Evolutionary conservation across 2,329 filamentous ascomycete species (phyloP), one percentile per base, ranked within the genome.

Genomic region (Ampelomyces quisqualis): DNA sequence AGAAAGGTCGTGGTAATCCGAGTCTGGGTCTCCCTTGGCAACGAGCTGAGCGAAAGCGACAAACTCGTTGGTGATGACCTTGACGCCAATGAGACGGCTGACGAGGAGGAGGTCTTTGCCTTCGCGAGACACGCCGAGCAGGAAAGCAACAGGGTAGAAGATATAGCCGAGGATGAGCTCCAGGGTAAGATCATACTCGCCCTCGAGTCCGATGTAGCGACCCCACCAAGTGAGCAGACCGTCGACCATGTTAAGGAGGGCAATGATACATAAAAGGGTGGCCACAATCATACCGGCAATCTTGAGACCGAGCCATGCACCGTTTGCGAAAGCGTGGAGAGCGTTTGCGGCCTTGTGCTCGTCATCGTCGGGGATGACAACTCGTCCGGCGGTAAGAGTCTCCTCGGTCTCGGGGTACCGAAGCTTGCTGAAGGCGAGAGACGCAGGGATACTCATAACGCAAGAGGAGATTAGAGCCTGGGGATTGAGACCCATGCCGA

Each of bases 381-480:
- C 85, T 13, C 82, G 81, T 41, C 89, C 88, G 4, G 87, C 85
- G 0, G 90, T 95, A 23, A 95, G 75, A 0, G 88, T 87, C 69
- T 91, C 86, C 67, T 95, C 88, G 3, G 82, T 85, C 72, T 95
- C 90, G 2, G 90, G 90, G 67, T 86, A 95, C 42, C 90, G 85
- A 58, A 95, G 77, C 73, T 95, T 95, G 50, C 86, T 91, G 47
- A 93, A 84, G 35, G 90, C 90, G 10, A 96, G 77, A 3, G 89
- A 94, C 1, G 90, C 90, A 0, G 90, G 90, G 51, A 95, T 95
- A 57, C 86, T 90, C 90, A 96, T 96, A 67, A 95, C 90, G 64
- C 90, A 95, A 6, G 87, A 90, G 2, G 88, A 95, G 19, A 95
- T 85, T 32, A 96, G 76, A 3, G 88, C 90, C 66, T 94, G 86